Evolutionary conservation across 129 eudicot species (phyloP).

Genomic region (Chrysanthemum lavandulifolium): DNA sequence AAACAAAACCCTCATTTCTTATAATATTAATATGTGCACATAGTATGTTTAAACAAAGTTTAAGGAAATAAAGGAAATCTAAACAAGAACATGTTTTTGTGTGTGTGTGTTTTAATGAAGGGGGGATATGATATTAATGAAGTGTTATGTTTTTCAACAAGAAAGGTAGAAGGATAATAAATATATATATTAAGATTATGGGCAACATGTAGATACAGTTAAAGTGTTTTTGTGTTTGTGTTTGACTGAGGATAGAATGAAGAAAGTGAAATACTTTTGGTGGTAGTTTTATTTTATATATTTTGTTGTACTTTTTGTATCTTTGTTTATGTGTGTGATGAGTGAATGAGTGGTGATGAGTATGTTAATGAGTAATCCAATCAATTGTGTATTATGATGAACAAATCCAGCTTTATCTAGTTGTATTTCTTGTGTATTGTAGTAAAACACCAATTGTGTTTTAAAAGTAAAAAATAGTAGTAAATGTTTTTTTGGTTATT

Average conservation of each 20-base stretch:
- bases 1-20: not conserved
- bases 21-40: not conserved
- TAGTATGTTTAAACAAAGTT: slow-evolving; percentile 7
- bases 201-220: slow-evolving; percentile 18
- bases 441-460: no score
- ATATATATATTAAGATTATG: slow-evolving; percentile 10
- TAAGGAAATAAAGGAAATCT: slow-evolving; percentile 21
- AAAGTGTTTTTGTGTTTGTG: slow-evolving; percentile 19
- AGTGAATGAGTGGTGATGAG: no score
- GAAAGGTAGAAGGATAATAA: slow-evolving; percentile 35
- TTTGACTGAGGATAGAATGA: slow-evolving; percentile 15
- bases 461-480: no score
- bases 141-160: slow-evolving; percentile 20
- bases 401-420: no score
- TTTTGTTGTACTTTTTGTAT: slow-evolving; percentile 4
- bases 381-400: no score
- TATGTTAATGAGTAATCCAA: no score
- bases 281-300: no score
- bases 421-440: no score
- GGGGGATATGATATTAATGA: not conserved
- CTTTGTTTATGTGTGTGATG: slow-evolving; percentile 5
- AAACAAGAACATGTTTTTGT: slow-evolving; percentile 12
- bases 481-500: no score
- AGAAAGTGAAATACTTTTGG: slow-evolving; percentile 12
- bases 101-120: slow-evolving; percentile 24